Evolutionary conservation across 441 rosid species (phyloP), one percentile per base, ranked within the genome.

Genomic region (Brassica hybrid): DNA sequence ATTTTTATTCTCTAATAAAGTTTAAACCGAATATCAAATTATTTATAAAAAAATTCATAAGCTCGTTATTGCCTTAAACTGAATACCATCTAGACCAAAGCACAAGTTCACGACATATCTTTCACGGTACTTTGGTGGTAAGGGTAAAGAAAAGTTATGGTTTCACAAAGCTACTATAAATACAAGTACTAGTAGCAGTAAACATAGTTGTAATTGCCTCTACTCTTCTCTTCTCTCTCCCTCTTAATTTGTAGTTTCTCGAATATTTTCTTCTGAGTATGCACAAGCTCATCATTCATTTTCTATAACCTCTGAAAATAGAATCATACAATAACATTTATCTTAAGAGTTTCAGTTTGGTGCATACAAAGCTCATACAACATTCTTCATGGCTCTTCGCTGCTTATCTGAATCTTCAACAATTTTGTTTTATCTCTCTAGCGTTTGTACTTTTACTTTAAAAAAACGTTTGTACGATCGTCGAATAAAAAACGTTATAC

Each of bases 311-410:
- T 71, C 30, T 43, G 25, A 8, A 16, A 34, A 21, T 48, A 71
- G 27, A 76, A 59, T 18, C 48, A 9, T 45, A 27, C 3, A 6
- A 3, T 10, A 71, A 21, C 14, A 38, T 58, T n/a, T 5, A 19
- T 14, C 25, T 4, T 11, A 36, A 69, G 69, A 69, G 57, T 69
- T 52, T 70, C 9, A 21, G 7, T 61, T 69, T 61, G 67, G 68
- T 48, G 27, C 63, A 60, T 21, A 65, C 59, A 34, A 43, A 18
- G 19, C 19, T 18, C 19, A 18, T 18, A 18, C 19, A 18, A 38
- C 52, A 73, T 18, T 57, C 25, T 3, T 68, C 64, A 79, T 79
- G 82, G 73, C 76, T 57, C 65, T 79, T 74, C 72, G 79, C 14
- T 65, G 72, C 65, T 69, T 69, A 57, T 27, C 27, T 74, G 73